Conservation (phyloP, 768 basidiomycete genomes). For the Tylopilus sp. region DNA sequence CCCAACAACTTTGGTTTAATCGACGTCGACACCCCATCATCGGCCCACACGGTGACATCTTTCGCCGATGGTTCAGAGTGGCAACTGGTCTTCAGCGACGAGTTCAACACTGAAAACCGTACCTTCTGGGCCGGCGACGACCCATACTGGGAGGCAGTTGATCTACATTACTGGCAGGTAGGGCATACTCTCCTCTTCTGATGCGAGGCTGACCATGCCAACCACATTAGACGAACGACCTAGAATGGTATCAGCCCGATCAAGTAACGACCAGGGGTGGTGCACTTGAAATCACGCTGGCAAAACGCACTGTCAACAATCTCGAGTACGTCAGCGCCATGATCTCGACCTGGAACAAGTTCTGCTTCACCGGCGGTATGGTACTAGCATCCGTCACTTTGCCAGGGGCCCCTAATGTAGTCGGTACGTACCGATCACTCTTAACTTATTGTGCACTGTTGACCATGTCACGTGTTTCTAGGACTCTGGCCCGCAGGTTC, state of each 20-base stretch:
- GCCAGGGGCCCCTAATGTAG: constrained; percentile 61
- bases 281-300: constrained; percentile 71
- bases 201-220: constrained; percentile 1
- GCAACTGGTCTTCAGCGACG: constrained; percentile 84
- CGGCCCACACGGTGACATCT: constrained; percentile 50
- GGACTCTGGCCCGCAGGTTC: constrained; percentile 71
- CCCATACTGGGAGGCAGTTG: constrained; percentile 83
- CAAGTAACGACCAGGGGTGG: constrained; percentile 74
- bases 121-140: constrained; percentile 81
- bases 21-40: constrained; percentile 69
- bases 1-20: constrained; percentile 68
- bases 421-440: constrained; percentile 25
- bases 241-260: constrained; percentile 89
- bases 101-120: constrained; percentile 78
- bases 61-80: constrained; percentile 50
- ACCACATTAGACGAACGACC: constrained; percentile 52
- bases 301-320: constrained; percentile 60
- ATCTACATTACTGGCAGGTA: constrained; percentile 78
- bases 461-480: constrained; percentile 5
- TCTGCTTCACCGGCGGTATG: constrained; percentile 90
- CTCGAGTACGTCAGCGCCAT: constrained; percentile 72
- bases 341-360: constrained; percentile 80
- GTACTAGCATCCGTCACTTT: constrained; percentile 66
- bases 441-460: background rate
- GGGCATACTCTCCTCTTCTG: background rate